Evolutionary conservation across 352 stramenopile species (phyloP), one percentile per base, ranked within the genome.

Genomic region (Phytophthora niederhauseri): DNA sequence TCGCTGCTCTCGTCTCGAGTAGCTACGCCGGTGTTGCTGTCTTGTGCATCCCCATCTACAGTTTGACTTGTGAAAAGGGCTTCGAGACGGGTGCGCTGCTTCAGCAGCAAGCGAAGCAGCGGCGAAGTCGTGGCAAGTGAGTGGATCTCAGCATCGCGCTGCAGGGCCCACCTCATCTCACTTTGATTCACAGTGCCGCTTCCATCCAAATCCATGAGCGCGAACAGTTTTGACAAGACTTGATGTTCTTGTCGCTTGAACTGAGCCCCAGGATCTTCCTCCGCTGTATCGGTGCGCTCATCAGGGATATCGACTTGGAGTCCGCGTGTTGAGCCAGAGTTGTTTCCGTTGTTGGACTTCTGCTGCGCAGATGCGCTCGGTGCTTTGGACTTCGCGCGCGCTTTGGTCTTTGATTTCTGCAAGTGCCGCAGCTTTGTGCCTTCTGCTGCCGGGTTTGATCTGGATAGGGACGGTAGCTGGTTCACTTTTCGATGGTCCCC

Each of bases 91-190:
- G 67, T 70, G 22, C 68, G 82, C n/a, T 91, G 82, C 56, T 91
- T 90, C 2, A 91, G 60, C 0, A 90, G 52, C n/a, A 82, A 28
- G 1, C 73, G 72, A 48, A 94, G 60, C 7, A 92, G 60, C 11
- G 68, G 46, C 1, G 85, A 94, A 7, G 66, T 59, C 28, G 55
- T 82, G 11, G 85, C 82, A 3, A 90, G 59, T 12, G 67, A 52
- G 43, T 81, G 73, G 41, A 94, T 70, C 45, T 90, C 82, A 17
- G 76, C 68, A 49, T 94, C 85, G 11, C 80, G 77, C 46, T 87
- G 76, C 28, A 92, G 57, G 11, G 85, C 85, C 82, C 82, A 94
- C 11, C 73, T 61, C 66, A 92, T 87, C 50, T 94, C 84, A 7
- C 71, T 57, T 56, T 90, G 81, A 63, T 86, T 82, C 48, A 94